Percentiles rank a stretch among this genome's conserved stretches.
Conservation (phyloP, 768 basidiomycete genomes). For the Suillus brevipes region DNA sequence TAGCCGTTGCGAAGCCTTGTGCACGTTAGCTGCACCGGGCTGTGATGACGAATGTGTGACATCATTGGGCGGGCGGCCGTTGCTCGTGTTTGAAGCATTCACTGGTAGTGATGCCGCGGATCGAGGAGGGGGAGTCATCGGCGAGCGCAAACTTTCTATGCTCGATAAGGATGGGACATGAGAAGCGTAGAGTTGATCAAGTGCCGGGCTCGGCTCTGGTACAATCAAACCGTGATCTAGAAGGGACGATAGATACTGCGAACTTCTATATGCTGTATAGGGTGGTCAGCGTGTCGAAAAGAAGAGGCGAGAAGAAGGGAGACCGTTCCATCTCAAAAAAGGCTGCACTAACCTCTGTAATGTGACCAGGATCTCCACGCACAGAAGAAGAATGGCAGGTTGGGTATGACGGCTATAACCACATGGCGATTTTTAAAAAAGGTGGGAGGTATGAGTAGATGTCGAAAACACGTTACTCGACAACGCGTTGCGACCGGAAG, state of each 20-base stretch:
- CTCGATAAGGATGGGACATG: slow-evolving; percentile 22
- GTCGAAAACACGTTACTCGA: neutral
- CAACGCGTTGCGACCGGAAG: neutral
- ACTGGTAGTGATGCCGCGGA: neutral
- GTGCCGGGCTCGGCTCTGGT: slow-evolving; percentile 50
- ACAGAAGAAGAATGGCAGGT: slow-evolving; percentile 84
- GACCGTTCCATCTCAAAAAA: slow-evolving; percentile 2
- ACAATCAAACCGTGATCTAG: slow-evolving; percentile 55
- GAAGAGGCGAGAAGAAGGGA: neutral
- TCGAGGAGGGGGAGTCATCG: slow-evolving; percentile 9
- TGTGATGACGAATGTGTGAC: neutral
- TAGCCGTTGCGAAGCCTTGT: slow-evolving; percentile 28
- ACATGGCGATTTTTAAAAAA: neutral
- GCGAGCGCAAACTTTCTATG: slow-evolving; percentile 12
- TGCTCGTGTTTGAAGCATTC: neutral
- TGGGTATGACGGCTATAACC: slow-evolving; percentile 69
- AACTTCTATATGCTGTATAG: slow-evolving; percentile 62
- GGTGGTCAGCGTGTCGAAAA: neutral
- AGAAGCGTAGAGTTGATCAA: slow-evolving; percentile 58
- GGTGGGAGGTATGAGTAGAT: slow-evolving; percentile 4
- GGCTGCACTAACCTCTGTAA: slow-evolving; percentile 57
- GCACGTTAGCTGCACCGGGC: slow-evolving; percentile 6
- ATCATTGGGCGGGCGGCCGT: neutral
- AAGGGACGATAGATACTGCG: slow-evolving; percentile 64
- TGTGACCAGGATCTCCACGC: slow-evolving; percentile 86